A percentile compares a stretch with the other conserved stretches of the same genome.
phyloP scores from a whole-genome alignment of 2,329 filamentous ascomycete genomes.

The Capronia coronata region DNA sequence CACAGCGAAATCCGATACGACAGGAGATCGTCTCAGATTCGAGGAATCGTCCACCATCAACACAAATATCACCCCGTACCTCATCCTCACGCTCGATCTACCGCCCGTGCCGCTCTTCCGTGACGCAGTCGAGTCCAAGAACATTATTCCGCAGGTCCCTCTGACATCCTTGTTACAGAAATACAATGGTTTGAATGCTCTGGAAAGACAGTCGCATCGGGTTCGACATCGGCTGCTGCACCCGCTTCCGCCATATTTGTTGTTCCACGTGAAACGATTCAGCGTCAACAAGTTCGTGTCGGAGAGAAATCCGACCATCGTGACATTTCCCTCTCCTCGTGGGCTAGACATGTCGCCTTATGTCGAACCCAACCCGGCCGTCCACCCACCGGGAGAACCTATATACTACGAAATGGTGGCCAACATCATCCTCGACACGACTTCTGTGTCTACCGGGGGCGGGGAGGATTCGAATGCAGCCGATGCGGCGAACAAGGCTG shows the following conservation, averaged over 20 bases:
- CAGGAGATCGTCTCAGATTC: constrained; percentile 80
- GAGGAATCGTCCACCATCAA: constrained; percentile 82
- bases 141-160: constrained; percentile 78
- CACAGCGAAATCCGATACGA: constrained; percentile 75
- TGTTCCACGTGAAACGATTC: constrained; percentile 97
- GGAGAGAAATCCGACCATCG: constrained; percentile 95
- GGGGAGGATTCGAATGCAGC: constrained; percentile 37
- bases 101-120: constrained; percentile 91
- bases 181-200: constrained; percentile 81
- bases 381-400: constrained; percentile 68
- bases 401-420: constrained; percentile 94
- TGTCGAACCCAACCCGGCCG: constrained; percentile 73
- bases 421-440: constrained; percentile 63
- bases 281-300: constrained; percentile 92
- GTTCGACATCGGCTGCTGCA: constrained; percentile 85
- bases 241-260: constrained; percentile 80
- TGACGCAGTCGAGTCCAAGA: constrained; percentile 75
- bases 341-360: constrained; percentile 83
- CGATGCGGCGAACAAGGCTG: constrained; percentile 46
- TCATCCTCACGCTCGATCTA: constrained; percentile 88
- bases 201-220: constrained; percentile 82
- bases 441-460: constrained; percentile 54
- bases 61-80: constrained; percentile 69
- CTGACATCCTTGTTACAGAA: constrained; percentile 78
- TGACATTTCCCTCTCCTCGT: constrained; percentile 82